Percentiles rank a stretch among this genome's conserved stretches.
Conservation (phyloP, 257 asterid genomes). For the Solanum lycopersicoides region DNA sequence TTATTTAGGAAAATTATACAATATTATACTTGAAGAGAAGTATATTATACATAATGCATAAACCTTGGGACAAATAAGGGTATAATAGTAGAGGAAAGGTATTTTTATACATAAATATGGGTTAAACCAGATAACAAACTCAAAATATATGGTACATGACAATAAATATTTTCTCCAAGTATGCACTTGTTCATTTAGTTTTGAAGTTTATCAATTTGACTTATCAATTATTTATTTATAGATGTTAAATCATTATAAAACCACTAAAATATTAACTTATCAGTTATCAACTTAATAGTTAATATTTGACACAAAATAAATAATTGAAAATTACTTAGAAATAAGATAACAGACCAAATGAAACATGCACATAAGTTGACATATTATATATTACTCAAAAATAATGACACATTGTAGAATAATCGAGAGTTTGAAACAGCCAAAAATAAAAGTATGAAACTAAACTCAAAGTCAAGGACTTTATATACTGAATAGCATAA, state of each 20-base stretch:
- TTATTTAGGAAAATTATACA: not conserved
- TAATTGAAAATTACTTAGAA: too few relatives aligned
- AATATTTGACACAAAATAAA: not conserved
- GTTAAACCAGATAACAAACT: not conserved
- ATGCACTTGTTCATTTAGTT: too few relatives aligned
- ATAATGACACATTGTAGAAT: not conserved
- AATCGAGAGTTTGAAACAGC: not conserved
- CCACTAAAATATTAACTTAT: too few relatives aligned
- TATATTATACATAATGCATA: not conserved
- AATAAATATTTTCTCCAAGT: too few relatives aligned
- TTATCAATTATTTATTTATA: too few relatives aligned
- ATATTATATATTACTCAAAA: not conserved
- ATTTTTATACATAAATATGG: not conserved
- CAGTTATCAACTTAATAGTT: not conserved
- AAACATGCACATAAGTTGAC: not conserved
- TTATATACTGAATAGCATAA: too few relatives aligned
- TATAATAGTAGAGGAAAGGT: not conserved
- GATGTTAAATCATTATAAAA: too few relatives aligned
- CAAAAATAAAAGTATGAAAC: not conserved
- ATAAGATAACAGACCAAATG: too few relatives aligned
- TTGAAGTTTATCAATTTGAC: too few relatives aligned
- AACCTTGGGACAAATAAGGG: not conserved
- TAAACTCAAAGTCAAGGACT: not conserved
- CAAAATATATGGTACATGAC: not conserved
- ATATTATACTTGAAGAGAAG: not conserved